These are phyloP conservation scores for Syzygium malaccense DNA, from an alignment of 441 rosid species.

Conservation along the genomic window DNA sequence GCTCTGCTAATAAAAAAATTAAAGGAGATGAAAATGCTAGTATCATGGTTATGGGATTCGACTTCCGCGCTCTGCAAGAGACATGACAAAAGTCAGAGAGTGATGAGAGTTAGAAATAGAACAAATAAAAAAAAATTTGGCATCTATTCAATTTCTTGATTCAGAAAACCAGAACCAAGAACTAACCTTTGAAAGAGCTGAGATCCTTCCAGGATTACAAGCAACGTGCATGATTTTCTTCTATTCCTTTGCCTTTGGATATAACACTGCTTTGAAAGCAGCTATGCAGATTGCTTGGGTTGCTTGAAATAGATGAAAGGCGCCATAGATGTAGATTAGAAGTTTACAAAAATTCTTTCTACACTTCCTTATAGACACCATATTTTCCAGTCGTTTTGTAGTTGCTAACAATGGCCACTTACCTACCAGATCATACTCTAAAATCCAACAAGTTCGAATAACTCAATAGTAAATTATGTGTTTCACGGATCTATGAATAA, in stretches of 20 bases:
- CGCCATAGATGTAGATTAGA: background rate
- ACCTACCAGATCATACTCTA: background rate
- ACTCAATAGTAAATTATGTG: background rate
- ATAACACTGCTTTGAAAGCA: background rate
- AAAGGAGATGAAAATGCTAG: no score
- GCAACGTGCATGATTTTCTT: background rate
- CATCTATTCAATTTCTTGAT: background rate
- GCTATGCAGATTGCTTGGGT: background rate
- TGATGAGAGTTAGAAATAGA: no score
- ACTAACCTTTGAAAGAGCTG: background rate
- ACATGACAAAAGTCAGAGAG: accelerated
- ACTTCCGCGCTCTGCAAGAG: no score
- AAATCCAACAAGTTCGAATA: background rate
- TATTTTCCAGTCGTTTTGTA: background rate
- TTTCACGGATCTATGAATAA: background rate
- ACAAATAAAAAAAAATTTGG: background rate
- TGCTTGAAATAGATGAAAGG: background rate
- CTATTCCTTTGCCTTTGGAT: background rate
- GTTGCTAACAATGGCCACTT: background rate
- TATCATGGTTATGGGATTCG: no score
- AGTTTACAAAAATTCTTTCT: background rate
- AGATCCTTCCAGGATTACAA: background rate
- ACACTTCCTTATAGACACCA: background rate
- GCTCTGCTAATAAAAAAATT: no score
- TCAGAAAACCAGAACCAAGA: background rate